These are phyloP conservation scores for Punctularia strigosozonata DNA, from an alignment of 768 basidiomycete genomes.

Conservation along the genomic window DNA sequence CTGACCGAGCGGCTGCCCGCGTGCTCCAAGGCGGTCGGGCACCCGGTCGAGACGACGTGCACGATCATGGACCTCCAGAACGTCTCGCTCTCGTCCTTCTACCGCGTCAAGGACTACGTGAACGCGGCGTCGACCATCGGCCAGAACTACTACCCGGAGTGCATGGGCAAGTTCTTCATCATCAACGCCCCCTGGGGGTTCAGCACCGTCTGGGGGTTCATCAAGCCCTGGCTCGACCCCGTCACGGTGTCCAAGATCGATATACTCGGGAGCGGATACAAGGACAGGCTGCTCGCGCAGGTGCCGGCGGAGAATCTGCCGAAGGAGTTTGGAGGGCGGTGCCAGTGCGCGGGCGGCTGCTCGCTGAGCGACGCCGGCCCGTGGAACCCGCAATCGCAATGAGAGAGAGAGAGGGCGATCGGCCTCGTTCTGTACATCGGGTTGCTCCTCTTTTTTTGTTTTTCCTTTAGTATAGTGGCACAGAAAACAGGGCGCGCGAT, in stretches of 20 bases:
- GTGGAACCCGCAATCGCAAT: slow-evolving; percentile 44
- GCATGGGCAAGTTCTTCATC: slow-evolving; percentile 98
- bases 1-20: slow-evolving; percentile 71
- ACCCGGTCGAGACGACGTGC: slow-evolving; percentile 93
- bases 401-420: too few relatives aligned
- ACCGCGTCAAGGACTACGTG: slow-evolving; percentile 89
- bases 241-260: slow-evolving; percentile 94
- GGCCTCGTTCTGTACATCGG: too few relatives aligned
- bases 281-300: slow-evolving; percentile 66
- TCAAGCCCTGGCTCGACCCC: slow-evolving; percentile 91
- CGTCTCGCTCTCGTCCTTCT: slow-evolving; percentile 68
- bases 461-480: too few relatives aligned
- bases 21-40: slow-evolving; percentile 56
- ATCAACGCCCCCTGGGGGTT: slow-evolving; percentile 96
- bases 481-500: too few relatives aligned
- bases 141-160: slow-evolving; percentile 87
- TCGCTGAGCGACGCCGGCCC: slow-evolving; percentile 85
- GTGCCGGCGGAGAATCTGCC: slow-evolving; percentile 81
- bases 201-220: slow-evolving; percentile 72
- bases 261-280: slow-evolving; percentile 71
- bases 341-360: slow-evolving; percentile 71
- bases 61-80: slow-evolving; percentile 87
- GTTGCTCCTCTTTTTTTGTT: too few relatives aligned
- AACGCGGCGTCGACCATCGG: slow-evolving; percentile 63
- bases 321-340: slow-evolving; percentile 72